phyloP scores from a whole-genome alignment of 2,329 filamentous ascomycete species.

The Trichoderma sp. region DNA sequence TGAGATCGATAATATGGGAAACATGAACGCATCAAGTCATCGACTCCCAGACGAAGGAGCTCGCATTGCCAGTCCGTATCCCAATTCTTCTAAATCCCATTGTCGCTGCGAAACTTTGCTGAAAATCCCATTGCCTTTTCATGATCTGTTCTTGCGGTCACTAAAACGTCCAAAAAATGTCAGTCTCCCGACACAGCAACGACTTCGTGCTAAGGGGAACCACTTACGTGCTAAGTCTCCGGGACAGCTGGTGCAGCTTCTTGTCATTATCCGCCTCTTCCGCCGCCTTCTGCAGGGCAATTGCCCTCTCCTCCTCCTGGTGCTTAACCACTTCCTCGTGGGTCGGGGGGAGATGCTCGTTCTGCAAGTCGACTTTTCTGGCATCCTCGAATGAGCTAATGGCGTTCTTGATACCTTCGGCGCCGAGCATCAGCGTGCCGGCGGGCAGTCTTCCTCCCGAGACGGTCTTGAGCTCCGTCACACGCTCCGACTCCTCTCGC shows the following conservation, averaged over 20 bases:
- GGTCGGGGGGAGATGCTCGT: slow-evolving; percentile 88
- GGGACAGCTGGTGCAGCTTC: slow-evolving; percentile 80
- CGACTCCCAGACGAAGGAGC: slow-evolving; percentile 19
- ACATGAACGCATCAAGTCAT: slow-evolving; percentile 28
- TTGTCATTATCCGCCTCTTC: slow-evolving; percentile 91
- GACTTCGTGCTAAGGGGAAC: background rate
- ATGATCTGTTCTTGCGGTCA: slow-evolving; percentile 38
- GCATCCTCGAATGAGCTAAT: slow-evolving; percentile 97
- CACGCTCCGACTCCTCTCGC: slow-evolving; percentile 93
- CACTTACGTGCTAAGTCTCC: slow-evolving; percentile 90
- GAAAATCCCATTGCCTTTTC: slow-evolving; percentile 22
- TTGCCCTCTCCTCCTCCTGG: slow-evolving; percentile 76
- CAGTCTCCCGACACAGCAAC: slow-evolving; percentile 13
- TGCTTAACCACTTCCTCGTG: slow-evolving; percentile 88
- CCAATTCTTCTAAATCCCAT: slow-evolving; percentile 23
- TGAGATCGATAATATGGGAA: slow-evolving; percentile 28
- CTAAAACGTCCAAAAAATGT: slow-evolving; percentile 29
- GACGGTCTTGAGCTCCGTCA: slow-evolving; percentile 97
- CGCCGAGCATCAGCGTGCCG: slow-evolving; percentile 95
- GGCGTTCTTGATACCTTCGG: slow-evolving; percentile 97
- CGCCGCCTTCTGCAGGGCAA: slow-evolving; percentile 82
- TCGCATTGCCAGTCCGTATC: slow-evolving; percentile 21
- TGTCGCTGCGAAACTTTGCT: slow-evolving; percentile 20
- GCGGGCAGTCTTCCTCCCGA: slow-evolving; percentile 89
- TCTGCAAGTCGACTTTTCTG: slow-evolving; percentile 93